These are phyloP conservation scores for Mortierella sp. DNA, from an alignment of 371 early-diverging fungal genomes.

Conservation along the genomic window DNA sequence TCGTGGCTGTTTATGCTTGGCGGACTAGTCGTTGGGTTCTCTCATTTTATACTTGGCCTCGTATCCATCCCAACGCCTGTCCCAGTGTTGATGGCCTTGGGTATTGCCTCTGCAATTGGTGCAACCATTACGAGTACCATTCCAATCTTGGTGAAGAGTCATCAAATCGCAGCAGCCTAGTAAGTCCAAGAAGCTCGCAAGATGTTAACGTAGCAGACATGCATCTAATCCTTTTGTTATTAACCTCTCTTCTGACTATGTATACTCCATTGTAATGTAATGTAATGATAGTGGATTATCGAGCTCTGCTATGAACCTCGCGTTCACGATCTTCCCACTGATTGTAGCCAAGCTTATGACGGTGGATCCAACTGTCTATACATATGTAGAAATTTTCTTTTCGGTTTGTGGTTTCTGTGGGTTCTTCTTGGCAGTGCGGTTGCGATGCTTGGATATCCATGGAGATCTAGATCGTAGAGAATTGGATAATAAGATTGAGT, in stretches of 20 bases:
- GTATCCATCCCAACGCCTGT: constrained; percentile 59
- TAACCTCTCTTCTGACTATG: neutral
- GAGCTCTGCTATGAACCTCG: constrained; percentile 58
- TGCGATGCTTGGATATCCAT: constrained; percentile 29
- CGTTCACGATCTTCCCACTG: constrained; percentile 64
- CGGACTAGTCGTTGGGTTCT: constrained; percentile 35
- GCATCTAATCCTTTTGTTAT: neutral
- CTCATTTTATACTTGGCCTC: constrained; percentile 36
- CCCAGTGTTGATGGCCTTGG: constrained; percentile 64
- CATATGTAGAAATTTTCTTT: constrained; percentile 48
- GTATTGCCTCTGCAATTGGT: constrained; percentile 65
- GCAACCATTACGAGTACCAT: constrained; percentile 46
- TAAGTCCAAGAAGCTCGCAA: constrained; percentile 21
- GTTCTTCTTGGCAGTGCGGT: constrained; percentile 26
- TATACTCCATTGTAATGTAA: too few species aligned
- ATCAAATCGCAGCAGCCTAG: constrained; percentile 53
- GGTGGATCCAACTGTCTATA: constrained; percentile 39
- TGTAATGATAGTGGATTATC: constrained; percentile 36
- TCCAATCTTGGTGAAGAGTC: constrained; percentile 35
- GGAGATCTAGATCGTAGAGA: constrained; percentile 42
- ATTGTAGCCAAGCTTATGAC: constrained; percentile 58
- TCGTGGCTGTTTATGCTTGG: constrained; percentile 53
- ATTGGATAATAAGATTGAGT: constrained; percentile 14
- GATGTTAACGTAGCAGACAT: too few species aligned
- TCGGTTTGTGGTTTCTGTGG: constrained; percentile 37